Base-by-base conservation (phyloP, 495 filamentous ascomycete species). In the Penicillium canescens region DNA sequence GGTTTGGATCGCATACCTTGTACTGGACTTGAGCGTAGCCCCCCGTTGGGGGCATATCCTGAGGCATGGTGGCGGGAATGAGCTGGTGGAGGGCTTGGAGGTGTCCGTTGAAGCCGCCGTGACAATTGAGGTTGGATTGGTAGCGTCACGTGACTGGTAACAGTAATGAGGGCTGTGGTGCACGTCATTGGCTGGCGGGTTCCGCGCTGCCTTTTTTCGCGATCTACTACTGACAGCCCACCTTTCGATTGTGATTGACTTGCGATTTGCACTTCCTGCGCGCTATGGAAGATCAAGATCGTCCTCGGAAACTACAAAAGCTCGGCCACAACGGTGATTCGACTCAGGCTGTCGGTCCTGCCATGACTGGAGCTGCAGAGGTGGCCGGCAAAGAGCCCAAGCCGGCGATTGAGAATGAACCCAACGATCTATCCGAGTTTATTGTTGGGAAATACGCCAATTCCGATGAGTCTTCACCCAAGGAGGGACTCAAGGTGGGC, bases 11-110 rank as follows among this genome's bases (percentile, higher is more conserved):
- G 73, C 79, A 59, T 72, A 92, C 89, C 84, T 96, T 96, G 80
- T 96, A 98, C 74, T 98, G 94, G 46, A 98, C 86, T 60, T 91
- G 88, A 63, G 82, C 88, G 72, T 98, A 98, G 81, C 94, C 94
- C 77, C 94, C 94, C 64, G 70, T 64, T 57, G 94, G 94, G 74
- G 94, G 94, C 78, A 98, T 88, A 84, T 98, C 94, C 83, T 82
- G 79, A 71, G 74, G 73, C 79, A 82, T 82, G 49, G 59, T 78
- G 73, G 58, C 62, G 63, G 50, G 40, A 50, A 31, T 54, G 48
- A 46, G 48, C 39, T 26, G 41, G 35, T 50, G 43, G 52, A 54
- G 54, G 52, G 50, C 57, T 54, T 65, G 45, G 68, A 67, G 59
- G 46, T 52, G 48, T 54, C 6, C 59, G 65, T 31, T 57, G 50